phyloP scores from a whole-genome alignment of 208 protist genomes.

The Entamoeba invadens region DNA sequence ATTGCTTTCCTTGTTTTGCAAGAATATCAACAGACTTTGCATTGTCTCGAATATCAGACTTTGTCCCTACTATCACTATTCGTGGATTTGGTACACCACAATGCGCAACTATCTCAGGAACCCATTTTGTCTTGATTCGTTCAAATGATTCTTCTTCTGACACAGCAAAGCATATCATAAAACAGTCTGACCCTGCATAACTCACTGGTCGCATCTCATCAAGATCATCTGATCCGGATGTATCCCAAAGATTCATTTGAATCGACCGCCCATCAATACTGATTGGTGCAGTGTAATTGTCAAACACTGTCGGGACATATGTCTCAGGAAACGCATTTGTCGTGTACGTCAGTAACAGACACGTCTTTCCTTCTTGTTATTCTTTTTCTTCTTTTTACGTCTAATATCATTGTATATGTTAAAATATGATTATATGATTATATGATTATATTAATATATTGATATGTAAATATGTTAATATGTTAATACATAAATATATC shows the following conservation, averaged over 20 bases:
- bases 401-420: too few relatives aligned
- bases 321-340: neutral
- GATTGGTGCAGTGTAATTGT: slow-evolving; percentile 25
- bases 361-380: too few relatives aligned
- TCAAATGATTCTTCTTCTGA: slow-evolving; percentile 42
- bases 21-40: neutral
- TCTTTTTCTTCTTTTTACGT: too few relatives aligned
- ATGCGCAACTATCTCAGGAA: neutral
- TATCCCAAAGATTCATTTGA: slow-evolving; percentile 28
- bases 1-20: neutral
- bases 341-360: slow-evolving; percentile 3
- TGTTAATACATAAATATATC: too few relatives aligned
- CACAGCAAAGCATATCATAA: slow-evolving; percentile 61
- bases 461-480: too few relatives aligned
- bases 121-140: slow-evolving; percentile 51
- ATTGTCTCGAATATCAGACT: slow-evolving; percentile 38
- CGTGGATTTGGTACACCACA: slow-evolving; percentile 21
- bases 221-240: slow-evolving; percentile 47
- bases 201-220: slow-evolving; percentile 42
- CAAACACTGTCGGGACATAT: slow-evolving; percentile 33
- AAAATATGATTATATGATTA: too few relatives aligned
- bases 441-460: too few relatives aligned
- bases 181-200: slow-evolving; percentile 46
- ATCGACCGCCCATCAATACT: neutral
- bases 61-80: slow-evolving; percentile 47